Base-by-base conservation (phyloP, 768 basidiomycete species). In the Suillus spraguei region DNA sequence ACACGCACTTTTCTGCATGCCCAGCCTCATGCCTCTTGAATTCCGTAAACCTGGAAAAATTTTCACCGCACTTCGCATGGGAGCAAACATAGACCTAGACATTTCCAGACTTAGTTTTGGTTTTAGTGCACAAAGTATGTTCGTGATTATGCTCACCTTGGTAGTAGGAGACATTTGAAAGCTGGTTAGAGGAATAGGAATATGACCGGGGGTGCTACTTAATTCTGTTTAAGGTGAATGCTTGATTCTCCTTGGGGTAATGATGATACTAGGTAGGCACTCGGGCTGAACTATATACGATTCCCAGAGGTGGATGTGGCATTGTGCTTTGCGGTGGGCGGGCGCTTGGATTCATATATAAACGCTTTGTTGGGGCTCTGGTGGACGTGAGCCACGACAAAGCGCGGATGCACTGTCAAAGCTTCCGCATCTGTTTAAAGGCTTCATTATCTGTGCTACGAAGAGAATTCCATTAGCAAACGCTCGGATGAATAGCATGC, bases 11-110 rank as follows among this genome's bases (percentile, higher is more conserved):
- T 11, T 63, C 54, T 1, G 64, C 59, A 42, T 75, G 73, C 0
- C 55, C 59, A 13, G 38, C 59, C 53, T 32, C 69, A 44, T 75
- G 74, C 52, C 72, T 69, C 36, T 42, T 71, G 35, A 74, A 62
- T 22, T 74, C 66, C 9, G 49, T 63, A 6, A 62, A 53, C 39
- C 38, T 74, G 11, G 28, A 17, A 20, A 74, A 74, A 49, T 42
- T 49, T 52, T 28, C 24, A 28, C 22, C 46, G 22, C 73, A 75
- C 32, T 54, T 2, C 1, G 35, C 5, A 42, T 52, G 56, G 17
- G 67, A 58, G 46, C 74, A 75, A 2, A 62, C 0, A 52, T 46
- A 61, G 22, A 35, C 46, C 72, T 74, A n/a, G 11, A 32, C 14
- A 56, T 56, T 38, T 9, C 7, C 24, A 32, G 17, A 38, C 20